These are phyloP conservation scores for Sporisorium sorghi DNA, from an alignment of 1,284 basidiomycete genomes.

Conservation along the genomic window DNA sequence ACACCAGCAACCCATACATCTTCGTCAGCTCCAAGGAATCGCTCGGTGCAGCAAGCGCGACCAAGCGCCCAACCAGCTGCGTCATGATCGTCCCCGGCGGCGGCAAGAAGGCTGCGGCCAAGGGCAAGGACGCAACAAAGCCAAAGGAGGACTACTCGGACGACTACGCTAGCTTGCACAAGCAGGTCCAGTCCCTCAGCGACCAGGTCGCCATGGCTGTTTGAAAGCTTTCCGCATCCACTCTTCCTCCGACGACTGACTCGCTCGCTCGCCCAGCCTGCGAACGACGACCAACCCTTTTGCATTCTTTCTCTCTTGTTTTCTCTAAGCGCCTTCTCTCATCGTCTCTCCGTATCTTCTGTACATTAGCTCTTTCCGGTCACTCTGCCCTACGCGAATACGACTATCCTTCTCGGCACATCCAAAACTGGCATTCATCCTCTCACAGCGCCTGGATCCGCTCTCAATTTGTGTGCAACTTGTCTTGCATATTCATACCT, in stretches of 20 bases:
- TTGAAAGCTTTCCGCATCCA: constrained; percentile 4
- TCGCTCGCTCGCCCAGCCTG: too few relatives aligned
- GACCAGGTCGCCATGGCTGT: constrained; percentile 46
- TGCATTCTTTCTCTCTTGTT: constrained; percentile 4
- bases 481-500: background rate
- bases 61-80: constrained; percentile 97
- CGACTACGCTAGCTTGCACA: constrained; percentile 83
- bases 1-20: constrained; percentile 92
- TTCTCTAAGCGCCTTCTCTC: background rate
- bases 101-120: constrained; percentile 77
- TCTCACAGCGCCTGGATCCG: too few relatives aligned
- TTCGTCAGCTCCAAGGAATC: constrained; percentile 74
- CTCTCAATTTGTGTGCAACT: background rate
- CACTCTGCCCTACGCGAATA: constrained; percentile 1
- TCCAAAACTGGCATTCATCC: background rate
- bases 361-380: constrained; percentile 2
- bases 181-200: constrained; percentile 74
- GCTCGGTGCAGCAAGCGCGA: constrained; percentile 92
- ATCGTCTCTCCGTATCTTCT: constrained; percentile 2
- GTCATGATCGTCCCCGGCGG: constrained; percentile 79
- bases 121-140: constrained; percentile 72
- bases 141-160: constrained; percentile 83
- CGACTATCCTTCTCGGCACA: constrained; percentile 1
- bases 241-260: background rate
- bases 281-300: too few relatives aligned